phyloP scores from a whole-genome alignment of 2,329 filamentous ascomycete genomes.

The Ophiosphaerella narmari region DNA sequence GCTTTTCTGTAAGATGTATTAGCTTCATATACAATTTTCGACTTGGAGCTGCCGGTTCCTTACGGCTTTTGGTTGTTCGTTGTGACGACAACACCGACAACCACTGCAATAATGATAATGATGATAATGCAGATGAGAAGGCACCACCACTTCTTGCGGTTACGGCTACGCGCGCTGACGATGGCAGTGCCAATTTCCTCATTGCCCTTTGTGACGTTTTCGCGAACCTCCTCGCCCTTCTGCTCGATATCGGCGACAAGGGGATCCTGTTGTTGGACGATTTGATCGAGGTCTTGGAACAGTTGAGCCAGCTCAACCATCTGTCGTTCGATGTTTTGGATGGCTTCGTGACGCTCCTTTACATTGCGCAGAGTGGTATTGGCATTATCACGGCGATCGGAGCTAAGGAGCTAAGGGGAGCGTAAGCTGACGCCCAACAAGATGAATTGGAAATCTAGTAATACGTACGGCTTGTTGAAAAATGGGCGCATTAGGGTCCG shows the following conservation, averaged over 20 bases:
- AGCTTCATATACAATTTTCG: conserved; percentile 26
- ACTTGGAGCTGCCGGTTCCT: conserved; percentile 5
- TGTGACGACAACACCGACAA: conserved; percentile 46
- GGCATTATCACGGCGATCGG: conserved; percentile 79
- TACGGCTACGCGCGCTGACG: conserved; percentile 67
- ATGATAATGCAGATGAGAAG: conserved; percentile 66
- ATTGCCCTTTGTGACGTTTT: conserved; percentile 85
- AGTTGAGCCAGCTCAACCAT: conserved; percentile 86
- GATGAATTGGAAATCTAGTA: not conserved
- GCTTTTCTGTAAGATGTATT: conserved; percentile 34
- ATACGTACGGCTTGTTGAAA: conserved; percentile 75
- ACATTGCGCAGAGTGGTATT: conserved; percentile 79
- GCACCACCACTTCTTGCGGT: conserved; percentile 98
- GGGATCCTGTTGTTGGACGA: conserved; percentile 85
- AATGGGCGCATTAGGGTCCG: conserved; percentile 75
- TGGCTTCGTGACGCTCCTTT: conserved; percentile 79
- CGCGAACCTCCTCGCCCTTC: conserved; percentile 82
- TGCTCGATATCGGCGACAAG: conserved; percentile 80
- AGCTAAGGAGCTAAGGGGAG: conserved; percentile 67
- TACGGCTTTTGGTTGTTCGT: conserved; percentile 5
- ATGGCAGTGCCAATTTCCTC: conserved; percentile 82
- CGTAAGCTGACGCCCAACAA: conserved; percentile 13
- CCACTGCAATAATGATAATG: conserved; percentile 44
- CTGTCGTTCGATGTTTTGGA: conserved; percentile 89
- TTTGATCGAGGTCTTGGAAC: conserved; percentile 85